phyloP scores from a whole-genome alignment of 2,329 filamentous ascomycete species.

The Lasiodiplodia citricola region DNA sequence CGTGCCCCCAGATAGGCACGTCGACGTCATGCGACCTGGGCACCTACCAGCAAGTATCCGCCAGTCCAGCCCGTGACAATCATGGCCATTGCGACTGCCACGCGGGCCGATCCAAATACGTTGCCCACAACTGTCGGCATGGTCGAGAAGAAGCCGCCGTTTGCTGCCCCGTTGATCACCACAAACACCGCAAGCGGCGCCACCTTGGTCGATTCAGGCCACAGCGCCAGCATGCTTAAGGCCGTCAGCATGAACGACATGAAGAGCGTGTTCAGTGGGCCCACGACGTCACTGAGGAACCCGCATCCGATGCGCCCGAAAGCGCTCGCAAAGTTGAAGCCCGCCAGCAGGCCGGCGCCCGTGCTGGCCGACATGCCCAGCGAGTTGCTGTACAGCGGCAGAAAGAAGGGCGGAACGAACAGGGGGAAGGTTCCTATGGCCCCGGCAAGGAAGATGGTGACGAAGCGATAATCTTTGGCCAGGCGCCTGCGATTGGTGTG shows the following conservation, averaged over 20 bases:
- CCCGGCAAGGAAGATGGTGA: slow-evolving; percentile 59
- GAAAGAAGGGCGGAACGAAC: slow-evolving; percentile 66
- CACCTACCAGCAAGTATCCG: slow-evolving; percentile 56
- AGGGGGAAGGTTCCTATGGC: slow-evolving; percentile 65
- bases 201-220: slow-evolving; percentile 63
- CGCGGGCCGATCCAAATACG: slow-evolving; percentile 61
- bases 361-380: slow-evolving; percentile 59
- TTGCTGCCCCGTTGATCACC: slow-evolving; percentile 64
- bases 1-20: not conserved
- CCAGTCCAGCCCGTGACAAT: slow-evolving; percentile 65
- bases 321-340: slow-evolving; percentile 66
- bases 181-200: slow-evolving; percentile 62
- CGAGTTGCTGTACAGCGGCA: slow-evolving; percentile 61
- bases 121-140: slow-evolving; percentile 68
- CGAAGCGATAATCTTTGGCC: slow-evolving; percentile 59
- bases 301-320: slow-evolving; percentile 63
- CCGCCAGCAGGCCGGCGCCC: slow-evolving; percentile 64
- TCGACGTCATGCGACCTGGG: slow-evolving; percentile 39
- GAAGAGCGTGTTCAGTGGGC: slow-evolving; percentile 45
- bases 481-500: slow-evolving; percentile 47
- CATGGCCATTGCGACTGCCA: slow-evolving; percentile 66
- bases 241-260: slow-evolving; percentile 58
- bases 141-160: slow-evolving; percentile 68
- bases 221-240: slow-evolving; percentile 65
- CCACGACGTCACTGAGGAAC: slow-evolving; percentile 48